Base-by-base conservation (phyloP, 2,329 filamentous ascomycete genomes). In the Ascocoryne sarcoides region DNA sequence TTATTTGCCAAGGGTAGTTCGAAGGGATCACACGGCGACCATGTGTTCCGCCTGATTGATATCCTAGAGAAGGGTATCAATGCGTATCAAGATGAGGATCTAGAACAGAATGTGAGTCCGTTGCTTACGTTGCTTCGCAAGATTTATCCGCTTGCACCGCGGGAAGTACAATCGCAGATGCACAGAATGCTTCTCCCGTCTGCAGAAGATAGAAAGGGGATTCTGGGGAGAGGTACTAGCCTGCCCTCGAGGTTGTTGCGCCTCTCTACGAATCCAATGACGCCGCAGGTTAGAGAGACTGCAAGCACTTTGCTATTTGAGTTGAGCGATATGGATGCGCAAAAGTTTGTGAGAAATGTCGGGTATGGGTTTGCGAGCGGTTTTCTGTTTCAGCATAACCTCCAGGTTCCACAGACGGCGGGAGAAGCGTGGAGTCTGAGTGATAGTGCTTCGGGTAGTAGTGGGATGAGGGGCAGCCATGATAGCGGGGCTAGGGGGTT, bases 321-420 rank as follows among this genome's bases (percentile, higher is more conserved):
- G 49, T 70, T 96, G 19, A 95, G 88, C 0, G 82, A 82, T 48
- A 84, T 80, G 52, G 80, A 95, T 53, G 76, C 89, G 0, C 74
- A 73, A 12, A 82, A 71, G 20, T 92, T 95, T 55, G 84, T 96
- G 1, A 73, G 84, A 37, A 95, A 95, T 51, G 85, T 98, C 10
- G 92, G 92, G 0, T 98, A 95, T 58, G 92, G 92, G 0, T 95
- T 85, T 56, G 92, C 92, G 0, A 85, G 88, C 0, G 92, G 92
- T 0, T 95, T 92, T 58, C 67, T 98, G 12, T 82, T 89, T 65
- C 82, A 84, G 47, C 84, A 90, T 47, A 85, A 92, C 40, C 78
- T 96, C 10, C 71, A 81, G 0, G 69, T 95, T 16, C 86, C 88
- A 0, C 70, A 79, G 43, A 79, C 71, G 40, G 75, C 79, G 1